Evolutionary conservation across 73 alveolate species (phyloP), one percentile per base, ranked within the genome.

Genomic region (Paramecium bursaria): DNA sequence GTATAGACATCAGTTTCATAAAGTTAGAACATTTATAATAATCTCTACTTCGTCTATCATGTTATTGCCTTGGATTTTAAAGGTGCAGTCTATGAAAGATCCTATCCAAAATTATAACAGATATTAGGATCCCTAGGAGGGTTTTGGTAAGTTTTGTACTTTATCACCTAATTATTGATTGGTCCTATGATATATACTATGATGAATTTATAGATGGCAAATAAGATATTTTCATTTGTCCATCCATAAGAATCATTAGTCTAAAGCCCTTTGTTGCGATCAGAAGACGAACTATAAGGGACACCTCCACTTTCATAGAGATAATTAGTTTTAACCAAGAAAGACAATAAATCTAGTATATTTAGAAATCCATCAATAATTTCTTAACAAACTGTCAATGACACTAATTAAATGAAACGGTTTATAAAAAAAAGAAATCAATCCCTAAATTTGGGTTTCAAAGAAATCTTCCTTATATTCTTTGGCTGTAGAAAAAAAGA

Each of bases 101-200:
- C 53, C 3, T 67, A 67, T 29, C 17, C 21, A 3, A 67, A 67
- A 35, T 15, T 67, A 0, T 67, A 67, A 42, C 33, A 17, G 10
- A 67, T 67, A 15, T 67, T 67, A 42, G 82, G 82, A 2, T 39
- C 27, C 44, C 46, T 42, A 4, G 82, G 82, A 67, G 82, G 82
- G n/a, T 47, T 57, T 9, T 57, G 76, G 76, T n/a, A n/a, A 39
- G 49, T 39, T 7, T 39, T 39, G 11, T 39, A 7, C 49, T 39
- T 39, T 7, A 11, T 5, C 5, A 7, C 11, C 5, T 39, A 39
- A 39, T 39, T 39, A 7, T 39, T 39, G 49, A 7, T 39, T 7
- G 11, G 49, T 7, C 11, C 5, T 39, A 39, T 39, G 5, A 7
- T 39, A 39, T 39, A 39, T 7, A 39, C 11, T 39, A 39, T 7